Base-by-base conservation (phyloP, 2,329 filamentous ascomycete species). In the Xylaria digitata region DNA sequence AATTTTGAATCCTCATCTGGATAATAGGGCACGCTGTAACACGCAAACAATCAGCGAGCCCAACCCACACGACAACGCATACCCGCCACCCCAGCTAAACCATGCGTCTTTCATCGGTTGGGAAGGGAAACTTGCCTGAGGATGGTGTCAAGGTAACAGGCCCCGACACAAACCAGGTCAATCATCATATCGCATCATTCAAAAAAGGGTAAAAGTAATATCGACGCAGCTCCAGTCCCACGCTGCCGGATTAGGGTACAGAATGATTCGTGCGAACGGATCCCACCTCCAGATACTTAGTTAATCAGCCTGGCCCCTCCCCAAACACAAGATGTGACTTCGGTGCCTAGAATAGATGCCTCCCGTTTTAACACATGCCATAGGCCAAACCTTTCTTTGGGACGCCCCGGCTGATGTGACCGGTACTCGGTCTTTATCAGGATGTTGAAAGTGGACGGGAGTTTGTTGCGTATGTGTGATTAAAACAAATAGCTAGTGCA, bases 1-100 rank as follows among this genome's bases (percentile, higher is more conserved):
- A 92, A 82, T 78, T 94, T 94, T 54, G 87, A 85, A 80, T 94
- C 91, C 79, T 94, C 91, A 6, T 79, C 78, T 1, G 91, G 91
- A 75, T 88, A 93, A 74, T 87, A 80, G 2, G 89, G 86, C 40
- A 92, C 85, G 68, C 89, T 92, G 75, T 64, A 64, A 61, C 6
- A n/a, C 23, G 34, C 23, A 67, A 61, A 50, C 32, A 21, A 70
- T 65, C 58, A 70, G 64, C 54, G 37, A 64, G 56, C 48, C 32
- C 55, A 26, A 5, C 26, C 26, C 26, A 26, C 26, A 5, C 26
- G 26, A 26, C 26, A 26, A 26, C 26, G 26, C 26, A 26, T 26
- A 65, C 15, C 26, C 34, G 42, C 34, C 30, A 43, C 40, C 34
- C 45, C 15, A 21, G 45, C 26, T 23, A 48, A 48, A 17, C 3